phyloP scores from a whole-genome alignment of 139 green algal species.

The Volvox reticuliferus region DNA sequence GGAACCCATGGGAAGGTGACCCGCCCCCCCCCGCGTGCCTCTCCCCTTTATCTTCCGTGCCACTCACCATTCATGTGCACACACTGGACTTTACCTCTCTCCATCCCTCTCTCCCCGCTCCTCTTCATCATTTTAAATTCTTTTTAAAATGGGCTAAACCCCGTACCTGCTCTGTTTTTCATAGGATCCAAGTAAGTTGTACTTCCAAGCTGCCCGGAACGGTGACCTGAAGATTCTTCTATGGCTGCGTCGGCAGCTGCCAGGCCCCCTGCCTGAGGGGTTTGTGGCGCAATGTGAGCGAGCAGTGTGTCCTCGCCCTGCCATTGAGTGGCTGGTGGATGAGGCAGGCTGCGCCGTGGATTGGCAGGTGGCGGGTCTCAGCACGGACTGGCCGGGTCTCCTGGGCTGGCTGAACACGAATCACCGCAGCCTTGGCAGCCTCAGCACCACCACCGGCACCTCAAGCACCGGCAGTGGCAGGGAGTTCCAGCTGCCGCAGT shows the following conservation, averaged over 20 bases:
- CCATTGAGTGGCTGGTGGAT: neutral
- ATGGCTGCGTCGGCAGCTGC: neutral
- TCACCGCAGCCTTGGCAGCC: neutral
- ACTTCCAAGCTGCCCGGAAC: neutral
- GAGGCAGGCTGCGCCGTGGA: neutral
- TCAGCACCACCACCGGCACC: neutral
- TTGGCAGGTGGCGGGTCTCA: neutral
- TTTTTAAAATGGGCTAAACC: neutral
- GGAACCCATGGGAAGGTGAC: no score
- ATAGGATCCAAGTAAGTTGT: neutral
- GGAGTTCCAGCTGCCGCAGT: neutral
- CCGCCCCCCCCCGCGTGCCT: no score
- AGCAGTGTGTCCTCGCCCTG: neutral
- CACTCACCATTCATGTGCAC: no score
- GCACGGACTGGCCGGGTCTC: neutral
- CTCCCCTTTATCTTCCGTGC: no score
- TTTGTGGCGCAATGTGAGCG: neutral
- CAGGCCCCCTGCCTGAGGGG: neutral
- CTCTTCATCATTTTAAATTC: neutral
- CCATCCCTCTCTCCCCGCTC: neutral
- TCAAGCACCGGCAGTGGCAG: neutral
- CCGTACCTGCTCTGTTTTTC: no score
- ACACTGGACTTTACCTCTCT: no score
- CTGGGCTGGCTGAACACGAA: neutral
- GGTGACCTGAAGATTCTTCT: neutral